Conservation (phyloP, 2,329 filamentous ascomycete species). For the Didymellaceae sp. region DNA sequence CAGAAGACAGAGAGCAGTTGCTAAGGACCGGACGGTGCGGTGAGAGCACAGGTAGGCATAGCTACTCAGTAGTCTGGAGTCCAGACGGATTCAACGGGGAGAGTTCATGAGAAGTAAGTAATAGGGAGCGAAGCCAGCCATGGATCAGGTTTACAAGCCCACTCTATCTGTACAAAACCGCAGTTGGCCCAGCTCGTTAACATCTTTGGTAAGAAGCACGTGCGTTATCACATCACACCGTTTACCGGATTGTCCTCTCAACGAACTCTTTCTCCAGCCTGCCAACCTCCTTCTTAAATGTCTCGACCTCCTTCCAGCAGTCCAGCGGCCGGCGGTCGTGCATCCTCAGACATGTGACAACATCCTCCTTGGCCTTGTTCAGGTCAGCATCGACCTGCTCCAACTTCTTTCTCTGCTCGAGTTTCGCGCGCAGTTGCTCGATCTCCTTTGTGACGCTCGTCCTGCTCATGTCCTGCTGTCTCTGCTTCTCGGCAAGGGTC, state of each 20-base stretch:
- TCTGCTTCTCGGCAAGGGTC: constrained; percentile 50
- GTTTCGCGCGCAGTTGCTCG: constrained; percentile 59
- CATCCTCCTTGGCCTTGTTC: constrained; percentile 74
- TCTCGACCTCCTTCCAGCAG: constrained; percentile 92
- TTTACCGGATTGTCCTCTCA: constrained; percentile 71
- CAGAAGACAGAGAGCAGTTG: background rate
- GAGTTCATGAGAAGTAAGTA: background rate
- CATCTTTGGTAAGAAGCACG: background rate
- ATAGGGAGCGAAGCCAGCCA: constrained; percentile 5
- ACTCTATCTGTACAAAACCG: constrained; percentile 12
- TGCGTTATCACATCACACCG: background rate
- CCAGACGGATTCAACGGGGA: background rate
- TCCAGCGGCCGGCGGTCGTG: constrained; percentile 89
- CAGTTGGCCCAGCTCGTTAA: background rate
- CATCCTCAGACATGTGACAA: constrained; percentile 80
- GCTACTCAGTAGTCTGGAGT: background rate
- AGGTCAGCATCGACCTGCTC: constrained; percentile 72
- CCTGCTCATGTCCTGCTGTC: constrained; percentile 57
- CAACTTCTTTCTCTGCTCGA: constrained; percentile 62
- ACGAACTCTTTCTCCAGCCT: constrained; percentile 88
- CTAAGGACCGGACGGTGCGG: background rate
- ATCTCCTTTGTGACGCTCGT: constrained; percentile 64
- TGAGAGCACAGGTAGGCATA: background rate
- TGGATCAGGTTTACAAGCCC: constrained; percentile 13
- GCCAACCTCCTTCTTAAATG: constrained; percentile 87